A percentile compares a stretch with the other conserved stretches of the same genome.
These are phyloP conservation scores for Picea mariana DNA, from an alignment of 83 land plant genomes.

Conservation along the genomic window DNA sequence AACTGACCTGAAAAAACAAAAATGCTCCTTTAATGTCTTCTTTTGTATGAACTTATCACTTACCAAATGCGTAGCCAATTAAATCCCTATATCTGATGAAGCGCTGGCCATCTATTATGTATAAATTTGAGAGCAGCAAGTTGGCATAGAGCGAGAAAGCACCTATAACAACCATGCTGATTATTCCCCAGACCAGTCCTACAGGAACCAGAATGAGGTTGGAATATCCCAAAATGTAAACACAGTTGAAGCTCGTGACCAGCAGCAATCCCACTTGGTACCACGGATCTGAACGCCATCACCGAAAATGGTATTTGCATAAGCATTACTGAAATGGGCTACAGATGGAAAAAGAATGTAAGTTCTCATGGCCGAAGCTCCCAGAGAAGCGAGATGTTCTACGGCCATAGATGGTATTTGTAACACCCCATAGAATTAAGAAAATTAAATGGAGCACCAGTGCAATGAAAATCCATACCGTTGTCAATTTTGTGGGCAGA, in stretches of 20 bases:
- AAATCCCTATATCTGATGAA: conserved; percentile 58
- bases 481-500: conserved; percentile 17
- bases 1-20: too few relatives aligned
- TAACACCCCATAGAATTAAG: too few relatives aligned
- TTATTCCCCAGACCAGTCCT: conserved; percentile 48
- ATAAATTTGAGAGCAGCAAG: conserved; percentile 36
- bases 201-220: conserved; percentile 50
- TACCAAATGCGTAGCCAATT: conserved; percentile 45
- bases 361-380: too few relatives aligned
- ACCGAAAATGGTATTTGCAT: too few relatives aligned
- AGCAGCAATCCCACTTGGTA: conserved; percentile 48
- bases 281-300: conserved; percentile 48
- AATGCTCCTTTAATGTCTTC: too few relatives aligned
- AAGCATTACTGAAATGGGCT: too few relatives aligned
- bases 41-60: too few relatives aligned
- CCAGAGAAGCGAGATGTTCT: too few relatives aligned
- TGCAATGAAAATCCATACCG: background rate
- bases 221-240: conserved; percentile 43
- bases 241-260: conserved; percentile 50
- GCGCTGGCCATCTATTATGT: conserved; percentile 38
- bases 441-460: too few relatives aligned
- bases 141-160: conserved; percentile 43
- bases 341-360: too few relatives aligned
- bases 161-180: conserved; percentile 26
- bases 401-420: too few relatives aligned